Evolutionary conservation across 768 basidiomycete genomes (phyloP).

Genomic region (Tephrocybe sp.): DNA sequence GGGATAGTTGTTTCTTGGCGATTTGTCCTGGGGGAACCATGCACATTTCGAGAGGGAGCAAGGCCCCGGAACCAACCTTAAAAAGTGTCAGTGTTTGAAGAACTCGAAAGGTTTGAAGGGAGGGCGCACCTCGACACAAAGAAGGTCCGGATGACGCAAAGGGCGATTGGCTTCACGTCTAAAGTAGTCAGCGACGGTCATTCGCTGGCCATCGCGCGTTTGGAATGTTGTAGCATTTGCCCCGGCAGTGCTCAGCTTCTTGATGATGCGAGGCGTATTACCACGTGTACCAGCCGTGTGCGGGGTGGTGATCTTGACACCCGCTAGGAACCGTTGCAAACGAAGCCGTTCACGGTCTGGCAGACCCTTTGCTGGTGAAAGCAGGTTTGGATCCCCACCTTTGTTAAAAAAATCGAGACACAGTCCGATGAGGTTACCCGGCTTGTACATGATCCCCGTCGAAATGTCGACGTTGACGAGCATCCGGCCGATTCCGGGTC

Average conservation of each 20-base stretch:
- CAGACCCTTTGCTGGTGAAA: conserved; percentile 37
- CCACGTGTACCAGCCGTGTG: conserved; percentile 7
- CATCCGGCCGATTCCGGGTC: conserved; percentile 62
- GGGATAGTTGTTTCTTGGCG: conserved; percentile 67
- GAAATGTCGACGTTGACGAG: conserved; percentile 77
- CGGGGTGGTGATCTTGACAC: conserved; percentile 28
- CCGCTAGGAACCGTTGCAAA: conserved; percentile 35
- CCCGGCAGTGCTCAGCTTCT: conserved; percentile 47
- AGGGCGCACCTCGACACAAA: conserved; percentile 52
- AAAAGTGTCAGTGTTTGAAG: neutral
- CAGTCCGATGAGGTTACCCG: conserved; percentile 56
- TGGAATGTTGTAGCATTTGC: conserved; percentile 49
- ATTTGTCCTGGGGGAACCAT: conserved; percentile 62
- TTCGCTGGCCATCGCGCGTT: conserved; percentile 34
- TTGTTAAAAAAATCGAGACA: conserved; percentile 55
- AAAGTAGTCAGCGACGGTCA: conserved; percentile 21
- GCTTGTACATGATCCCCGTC: conserved; percentile 72
- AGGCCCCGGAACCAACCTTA: conserved; percentile 59
- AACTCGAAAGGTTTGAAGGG: conserved; percentile 1
- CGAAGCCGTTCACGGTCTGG: conserved; percentile 49
- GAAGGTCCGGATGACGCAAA: conserved; percentile 42
- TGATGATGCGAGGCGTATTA: conserved; percentile 43
- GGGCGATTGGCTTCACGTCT: conserved; percentile 22
- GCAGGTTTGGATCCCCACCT: conserved; percentile 23
- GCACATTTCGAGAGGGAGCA: conserved; percentile 69